Evolutionary conservation across 148 eudicot genomes (phyloP).

Genomic region (Camellia sinensis): DNA sequence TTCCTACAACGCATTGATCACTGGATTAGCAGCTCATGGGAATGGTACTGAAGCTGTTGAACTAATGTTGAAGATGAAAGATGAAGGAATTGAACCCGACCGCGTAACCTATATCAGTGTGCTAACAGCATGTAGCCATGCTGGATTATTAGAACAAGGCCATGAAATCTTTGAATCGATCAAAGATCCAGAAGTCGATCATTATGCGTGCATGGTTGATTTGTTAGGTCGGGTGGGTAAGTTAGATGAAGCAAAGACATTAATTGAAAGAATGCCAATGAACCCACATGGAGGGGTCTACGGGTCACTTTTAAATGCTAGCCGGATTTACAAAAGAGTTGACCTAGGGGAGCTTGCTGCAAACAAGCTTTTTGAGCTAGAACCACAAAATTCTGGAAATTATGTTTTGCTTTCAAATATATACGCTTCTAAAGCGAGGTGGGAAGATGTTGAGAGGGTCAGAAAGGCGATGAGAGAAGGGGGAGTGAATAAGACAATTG

Average conservation of each 20-base stretch:
- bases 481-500: conserved; percentile 51
- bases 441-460: conserved; percentile 56
- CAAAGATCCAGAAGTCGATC: conserved; percentile 45
- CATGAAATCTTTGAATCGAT: conserved; percentile 47
- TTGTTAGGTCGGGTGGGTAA: conserved; percentile 62
- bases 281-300: conserved; percentile 58
- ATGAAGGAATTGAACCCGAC: conserved; percentile 47
- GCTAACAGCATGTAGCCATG: conserved; percentile 71
- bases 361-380: conserved; percentile 57
- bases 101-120: conserved; percentile 52
- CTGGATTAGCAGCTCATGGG: conserved; percentile 68
- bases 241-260: conserved; percentile 50
- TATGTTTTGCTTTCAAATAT: conserved; percentile 59
- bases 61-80: conserved; percentile 42
- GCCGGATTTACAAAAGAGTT: conserved; percentile 52
- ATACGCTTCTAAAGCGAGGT: conserved; percentile 54
- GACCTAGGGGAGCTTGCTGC: conserved; percentile 69
- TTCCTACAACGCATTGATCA: conserved; percentile 57
- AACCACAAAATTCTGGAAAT: conserved; percentile 60
- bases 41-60: conserved; percentile 47
- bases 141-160: conserved; percentile 54
- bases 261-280: conserved; percentile 56
- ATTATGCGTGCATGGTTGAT: conserved; percentile 74
- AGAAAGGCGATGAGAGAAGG: conserved; percentile 42
- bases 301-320: conserved; percentile 64